A percentile compares a stretch with the other conserved stretches of the same genome.
Conservation (phyloP, 768 basidiomycete genomes). For the Boletus tomentosulus region DNA sequence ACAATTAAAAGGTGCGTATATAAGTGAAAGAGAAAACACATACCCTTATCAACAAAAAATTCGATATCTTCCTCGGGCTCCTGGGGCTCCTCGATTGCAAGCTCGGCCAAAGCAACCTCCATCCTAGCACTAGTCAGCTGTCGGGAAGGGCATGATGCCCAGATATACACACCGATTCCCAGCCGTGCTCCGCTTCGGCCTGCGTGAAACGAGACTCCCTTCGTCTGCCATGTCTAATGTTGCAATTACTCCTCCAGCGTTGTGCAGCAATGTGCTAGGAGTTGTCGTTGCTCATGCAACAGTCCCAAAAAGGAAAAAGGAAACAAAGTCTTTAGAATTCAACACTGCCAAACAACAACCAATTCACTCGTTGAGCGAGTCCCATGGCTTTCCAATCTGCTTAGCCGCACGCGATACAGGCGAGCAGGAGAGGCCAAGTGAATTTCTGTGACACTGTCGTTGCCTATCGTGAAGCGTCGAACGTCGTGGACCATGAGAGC, state of each 20-base stretch:
- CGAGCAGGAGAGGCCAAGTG: no score
- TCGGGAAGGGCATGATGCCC: neutral
- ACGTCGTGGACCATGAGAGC: no score
- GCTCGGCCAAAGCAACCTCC: constrained; percentile 68
- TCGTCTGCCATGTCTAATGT: constrained; percentile 12
- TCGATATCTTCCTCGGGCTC: constrained; percentile 74
- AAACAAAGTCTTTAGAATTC: neutral
- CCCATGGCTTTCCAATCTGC: no score
- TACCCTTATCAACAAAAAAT: constrained; percentile 64
- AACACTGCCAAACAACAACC: neutral
- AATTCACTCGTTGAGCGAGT: no score
- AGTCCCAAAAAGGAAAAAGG: neutral
- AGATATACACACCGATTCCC: constrained; percentile 59
- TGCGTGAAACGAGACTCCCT: constrained; percentile 33
- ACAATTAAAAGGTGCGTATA: neutral
- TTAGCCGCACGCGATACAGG: no score
- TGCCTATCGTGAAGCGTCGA: no score
- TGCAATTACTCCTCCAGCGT: no score
- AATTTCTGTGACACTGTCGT: no score
- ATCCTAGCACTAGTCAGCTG: constrained; percentile 43
- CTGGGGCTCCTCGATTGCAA: constrained; percentile 42
- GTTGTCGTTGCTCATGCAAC: no score
- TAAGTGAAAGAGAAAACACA: neutral
- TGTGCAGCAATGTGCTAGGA: neutral
- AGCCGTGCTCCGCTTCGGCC: constrained; percentile 68